Base-by-base conservation (phyloP, 495 filamentous ascomycete species). In the Patellaria atrata region DNA sequence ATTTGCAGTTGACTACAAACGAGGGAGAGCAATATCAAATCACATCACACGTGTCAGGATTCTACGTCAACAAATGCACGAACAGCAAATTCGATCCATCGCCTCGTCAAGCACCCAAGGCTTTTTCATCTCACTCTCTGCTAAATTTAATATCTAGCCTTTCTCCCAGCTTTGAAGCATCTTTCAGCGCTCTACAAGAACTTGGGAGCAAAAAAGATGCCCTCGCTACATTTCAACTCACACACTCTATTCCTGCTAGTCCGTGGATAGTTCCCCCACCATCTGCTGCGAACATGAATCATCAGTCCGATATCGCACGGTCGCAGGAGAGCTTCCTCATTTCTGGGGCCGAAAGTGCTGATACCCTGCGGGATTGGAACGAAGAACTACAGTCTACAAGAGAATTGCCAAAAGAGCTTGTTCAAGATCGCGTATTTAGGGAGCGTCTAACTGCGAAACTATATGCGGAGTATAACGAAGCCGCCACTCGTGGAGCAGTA, bases 321-420 rank as follows among this genome's bases (percentile, higher is more conserved):
- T 77, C 85, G 12, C 91, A 99, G 58, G 91, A 99, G 61, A 80
- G 77, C 36, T 94, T 81, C 55, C 64, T 99, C 38, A 70, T 94
- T 27, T 68, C 79, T 21, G 91, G 91, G 6, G 76, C 82, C 16
- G 91, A 99, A 44, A 91, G 84, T 45, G 77, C 83, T 0, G 91
- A 99, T 45, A 87, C 89, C 0, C 58, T 99, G 45, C 71, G 91
- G 15, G 91, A 99, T 56, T 99, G 91, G 83, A 99, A 99, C 51
- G 91, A 99, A 56, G 91, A 99, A 51, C 93, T 99, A 56, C 91
- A 96, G 52, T 91, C 86, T 4, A 93, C 89, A 3, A 73, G 82
- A 48, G 91, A 99, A 51, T 68, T 96, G 32, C 84, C 85, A 21
- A 83, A 80, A 48, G 86, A 94, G 28, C 80, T 75, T 21, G 81